Evolutionary conservation across 495 filamentous ascomycete species (phyloP).

Genomic region (Trichoderma virens): DNA sequence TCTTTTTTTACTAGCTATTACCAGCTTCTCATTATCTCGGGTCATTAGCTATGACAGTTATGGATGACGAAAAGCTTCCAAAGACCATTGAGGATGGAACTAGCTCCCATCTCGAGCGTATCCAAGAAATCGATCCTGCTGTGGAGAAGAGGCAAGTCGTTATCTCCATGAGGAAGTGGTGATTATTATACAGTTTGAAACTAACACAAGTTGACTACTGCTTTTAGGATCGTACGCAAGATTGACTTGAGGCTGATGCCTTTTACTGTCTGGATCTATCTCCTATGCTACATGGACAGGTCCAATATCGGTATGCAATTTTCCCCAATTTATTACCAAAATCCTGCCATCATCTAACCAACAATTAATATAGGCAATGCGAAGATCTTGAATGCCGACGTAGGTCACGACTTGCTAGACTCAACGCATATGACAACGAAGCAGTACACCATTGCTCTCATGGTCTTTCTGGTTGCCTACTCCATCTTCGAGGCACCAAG

Average conservation of each 20-base stretch:
- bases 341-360: neutral
- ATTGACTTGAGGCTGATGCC: neutral
- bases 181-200: neutral
- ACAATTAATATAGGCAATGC: slow-evolving; percentile 56
- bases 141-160: neutral
- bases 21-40: neutral
- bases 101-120: neutral
- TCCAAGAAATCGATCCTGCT: neutral
- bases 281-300: neutral
- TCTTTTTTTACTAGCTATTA: neutral
- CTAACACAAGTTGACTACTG: neutral
- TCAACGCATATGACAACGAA: slow-evolving; percentile 47
- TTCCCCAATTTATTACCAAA: neutral
- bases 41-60: neutral
- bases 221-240: neutral
- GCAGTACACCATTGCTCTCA: slow-evolving; percentile 63
- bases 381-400: slow-evolving; percentile 48
- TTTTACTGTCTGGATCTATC: neutral
- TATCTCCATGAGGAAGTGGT: neutral
- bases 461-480: slow-evolving; percentile 67
- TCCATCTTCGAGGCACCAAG: slow-evolving; percentile 61
- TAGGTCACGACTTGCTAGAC: slow-evolving; percentile 51
- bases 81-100: neutral
- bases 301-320: neutral
- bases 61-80: neutral